Evolutionary conservation across 2,329 filamentous ascomycete genomes (phyloP), one percentile per base, ranked within the genome.

Genomic region (Ampelomyces quisqualis): DNA sequence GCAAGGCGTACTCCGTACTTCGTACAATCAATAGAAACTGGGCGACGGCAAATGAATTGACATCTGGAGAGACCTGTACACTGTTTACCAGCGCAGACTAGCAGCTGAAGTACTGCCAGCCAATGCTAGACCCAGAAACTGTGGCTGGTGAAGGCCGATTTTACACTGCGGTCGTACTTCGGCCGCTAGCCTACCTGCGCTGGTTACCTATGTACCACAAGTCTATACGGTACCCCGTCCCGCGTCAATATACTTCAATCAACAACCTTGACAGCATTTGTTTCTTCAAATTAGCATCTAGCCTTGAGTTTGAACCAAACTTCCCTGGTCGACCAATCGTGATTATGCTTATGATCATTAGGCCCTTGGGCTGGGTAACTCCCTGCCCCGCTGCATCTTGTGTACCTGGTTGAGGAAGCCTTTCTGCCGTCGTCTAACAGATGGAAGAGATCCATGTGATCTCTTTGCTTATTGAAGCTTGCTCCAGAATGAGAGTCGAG

Each of bases 171-270:
- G n/a, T n/a, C n/a, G n/a, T n/a, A n/a, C n/a, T n/a, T n/a, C n/a
- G n/a, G n/a, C n/a, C n/a, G n/a, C n/a, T n/a, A n/a, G n/a, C n/a
- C n/a, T n/a, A n/a, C n/a, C n/a, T n/a, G n/a, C n/a, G n/a, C n/a
- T n/a, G n/a, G n/a, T n/a, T n/a, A n/a, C n/a, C n/a, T n/a, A n/a
- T n/a, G n/a, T n/a, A n/a, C n/a, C n/a, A n/a, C n/a, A n/a, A n/a
- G n/a, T n/a, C n/a, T n/a, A n/a, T n/a, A n/a, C n/a, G 58, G 55
- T 46, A 58, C 50, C 55, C 60, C 57, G 57, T 50, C 54, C 52
- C 57, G 56, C 55, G 60, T 58, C 58, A 64, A 68, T 68, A 43
- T 66, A 67, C 45, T 51, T 66, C 62, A 68, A 67, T 65, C 60
- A 65, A 57, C 24, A 9, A 22, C 36, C 55, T 53, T 43, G 43